Conservation (phyloP, 2,329 filamentous ascomycete species). For the Aspergillus sp. region DNA sequence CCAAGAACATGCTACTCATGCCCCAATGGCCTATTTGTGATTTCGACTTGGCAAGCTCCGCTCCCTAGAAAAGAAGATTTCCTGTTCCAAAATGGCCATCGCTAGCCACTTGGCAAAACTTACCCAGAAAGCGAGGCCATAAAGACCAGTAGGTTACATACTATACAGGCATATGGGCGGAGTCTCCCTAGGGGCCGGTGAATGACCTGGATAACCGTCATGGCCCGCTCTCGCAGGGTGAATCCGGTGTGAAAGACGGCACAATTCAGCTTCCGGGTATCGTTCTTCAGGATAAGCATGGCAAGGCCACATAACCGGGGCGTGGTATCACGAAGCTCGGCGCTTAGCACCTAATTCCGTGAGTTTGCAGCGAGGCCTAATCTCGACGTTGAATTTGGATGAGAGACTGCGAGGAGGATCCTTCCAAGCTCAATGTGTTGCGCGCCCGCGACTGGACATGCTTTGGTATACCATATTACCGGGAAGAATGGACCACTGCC, state of each 20-base stretch:
- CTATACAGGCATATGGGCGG: too few species aligned
- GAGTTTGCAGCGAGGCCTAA: background rate
- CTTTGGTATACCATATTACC: constrained; percentile 60
- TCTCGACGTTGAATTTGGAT: constrained; percentile 42
- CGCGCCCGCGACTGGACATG: constrained; percentile 62
- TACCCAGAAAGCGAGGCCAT: background rate
- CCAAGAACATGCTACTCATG: too few species aligned
- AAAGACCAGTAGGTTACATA: background rate
- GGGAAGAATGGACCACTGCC: constrained; percentile 55
- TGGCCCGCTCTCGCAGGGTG: too few species aligned
- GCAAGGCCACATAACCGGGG: background rate
- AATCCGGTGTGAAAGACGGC: too few species aligned
- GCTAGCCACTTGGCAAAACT: background rate
- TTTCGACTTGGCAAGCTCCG: too few species aligned
- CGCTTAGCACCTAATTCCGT: background rate
- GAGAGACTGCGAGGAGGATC: constrained; percentile 60
- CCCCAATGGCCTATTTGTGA: too few species aligned
- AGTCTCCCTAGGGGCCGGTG: too few species aligned
- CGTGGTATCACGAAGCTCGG: background rate
- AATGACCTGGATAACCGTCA: too few species aligned
- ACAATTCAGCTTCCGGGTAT: too few species aligned
- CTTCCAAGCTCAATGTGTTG: constrained; percentile 64
- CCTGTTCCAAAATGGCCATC: background rate
- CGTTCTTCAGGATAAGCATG: too few species aligned
- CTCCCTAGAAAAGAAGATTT: background rate